Base-by-base conservation (phyloP, 169 alveolate species). In the Eimeria tenella region DNA sequence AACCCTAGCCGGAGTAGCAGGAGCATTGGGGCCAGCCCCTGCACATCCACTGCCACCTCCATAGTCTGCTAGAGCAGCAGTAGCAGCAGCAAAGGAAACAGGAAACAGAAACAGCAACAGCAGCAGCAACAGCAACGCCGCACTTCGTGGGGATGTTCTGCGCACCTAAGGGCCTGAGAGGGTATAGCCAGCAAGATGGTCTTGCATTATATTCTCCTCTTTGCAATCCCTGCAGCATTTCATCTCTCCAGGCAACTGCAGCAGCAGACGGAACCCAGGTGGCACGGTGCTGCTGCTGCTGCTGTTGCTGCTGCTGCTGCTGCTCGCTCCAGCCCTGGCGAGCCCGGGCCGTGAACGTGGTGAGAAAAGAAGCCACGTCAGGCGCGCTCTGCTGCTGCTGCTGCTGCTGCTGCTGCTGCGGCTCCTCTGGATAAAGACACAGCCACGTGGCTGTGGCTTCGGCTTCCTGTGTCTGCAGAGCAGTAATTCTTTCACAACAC, bases 201-300 rank as follows among this genome's bases (percentile, higher is more conserved):
- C 82, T 19, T 13, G 82, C 82, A 13, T 71, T 71, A 31, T 71
- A 71, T 31, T 71, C 82, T 31, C 56, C 82, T 5, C 2, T 71
- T 13, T 13, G 23, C 53, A 71, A 31, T 6, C 82, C 82, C 1
- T 71, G 82, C 82, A 71, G 82, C 55, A 23, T 10, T 21, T 71
- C 82, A n/a, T 71, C 82, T 23, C 82, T 71, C 82, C 82, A 71
- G 15, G 82, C 82, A 71, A 71, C 82, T 21, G 82, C 82, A 71
- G 82, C 82, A 71, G 82, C 56, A 71, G 82, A 71, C 11, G 82
- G 82, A 5, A 71, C 82, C 13, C 23, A 50, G 53, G 17, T 25
- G 53, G 17, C 53, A 25, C 17, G 82, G 53, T 31, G 82, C 19
- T 71, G 82, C 82, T 71, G 82, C 11, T 71, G 23, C 13, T 71